Evolutionary conservation across 2,329 filamentous ascomycete species (phyloP).

Genomic region (Clonostachys byssicola): DNA sequence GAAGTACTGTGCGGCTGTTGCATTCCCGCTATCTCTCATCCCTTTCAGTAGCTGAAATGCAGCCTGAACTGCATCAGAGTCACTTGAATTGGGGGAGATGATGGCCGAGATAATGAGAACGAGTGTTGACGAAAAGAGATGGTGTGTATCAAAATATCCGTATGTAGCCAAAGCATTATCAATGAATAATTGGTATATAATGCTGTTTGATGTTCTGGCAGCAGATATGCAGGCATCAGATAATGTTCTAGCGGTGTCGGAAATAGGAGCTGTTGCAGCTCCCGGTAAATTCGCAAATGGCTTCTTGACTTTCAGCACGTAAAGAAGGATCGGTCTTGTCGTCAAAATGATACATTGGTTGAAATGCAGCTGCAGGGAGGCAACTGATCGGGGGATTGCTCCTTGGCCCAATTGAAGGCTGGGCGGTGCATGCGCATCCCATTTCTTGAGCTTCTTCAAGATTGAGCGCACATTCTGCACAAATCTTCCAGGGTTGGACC

Average conservation of each 20-base stretch:
- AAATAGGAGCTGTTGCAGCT: slow-evolving; percentile 1
- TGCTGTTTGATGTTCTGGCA: slow-evolving; percentile 6
- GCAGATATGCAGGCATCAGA: slow-evolving; percentile 6
- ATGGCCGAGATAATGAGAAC: slow-evolving; percentile 8
- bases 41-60: slow-evolving; percentile 6
- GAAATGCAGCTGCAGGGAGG: slow-evolving; percentile 6
- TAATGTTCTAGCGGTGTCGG: slow-evolving; percentile 7
- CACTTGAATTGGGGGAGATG: slow-evolving; percentile 6
- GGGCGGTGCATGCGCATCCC: slow-evolving; percentile 5
- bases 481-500: slow-evolving; percentile 3
- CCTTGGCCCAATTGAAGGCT: slow-evolving; percentile 3
- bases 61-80: slow-evolving; percentile 8
- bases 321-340: slow-evolving; percentile 6
- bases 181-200: slow-evolving; percentile 6
- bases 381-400: slow-evolving; percentile 4
- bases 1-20: slow-evolving; percentile 5
- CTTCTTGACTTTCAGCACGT: slow-evolving; percentile 5
- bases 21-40: slow-evolving; percentile 7
- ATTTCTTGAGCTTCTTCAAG: slow-evolving; percentile 6
- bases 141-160: slow-evolving; percentile 7
- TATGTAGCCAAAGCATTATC: slow-evolving; percentile 7
- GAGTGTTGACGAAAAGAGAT: slow-evolving; percentile 7
- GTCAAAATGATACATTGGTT: slow-evolving; percentile 9
- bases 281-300: slow-evolving; percentile 2
- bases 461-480: slow-evolving; percentile 6